A percentile compares a stretch with the other conserved stretches of the same genome.
These are phyloP conservation scores for Pelagomonas calceolata DNA, from an alignment of 108 stramenopile genomes.

Conservation along the genomic window DNA sequence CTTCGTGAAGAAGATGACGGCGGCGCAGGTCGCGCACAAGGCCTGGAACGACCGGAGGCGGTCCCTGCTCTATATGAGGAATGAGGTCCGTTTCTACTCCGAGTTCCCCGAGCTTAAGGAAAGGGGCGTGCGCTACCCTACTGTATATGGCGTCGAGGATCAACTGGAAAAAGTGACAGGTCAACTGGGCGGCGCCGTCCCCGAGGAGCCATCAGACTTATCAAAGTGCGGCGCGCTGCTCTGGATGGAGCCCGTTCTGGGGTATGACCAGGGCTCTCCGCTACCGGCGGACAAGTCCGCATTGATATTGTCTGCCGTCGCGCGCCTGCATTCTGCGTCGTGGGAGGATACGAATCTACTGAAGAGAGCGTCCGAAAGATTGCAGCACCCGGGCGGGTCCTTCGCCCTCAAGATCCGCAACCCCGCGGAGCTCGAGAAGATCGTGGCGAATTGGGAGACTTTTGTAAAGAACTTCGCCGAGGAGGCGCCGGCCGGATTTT, in stretches of 20 bases:
- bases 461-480: constrained; percentile 34
- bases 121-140: too few species aligned
- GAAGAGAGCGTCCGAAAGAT: constrained; percentile 19
- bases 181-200: not conserved
- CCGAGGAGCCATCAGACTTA: not conserved
- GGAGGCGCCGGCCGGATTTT: not conserved
- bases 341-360: constrained; percentile 50
- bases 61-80: constrained; percentile 52
- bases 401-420: constrained; percentile 57
- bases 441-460: constrained; percentile 44
- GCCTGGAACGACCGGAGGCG: constrained; percentile 63
- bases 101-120: constrained; percentile 39
- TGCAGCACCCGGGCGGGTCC: constrained; percentile 44
- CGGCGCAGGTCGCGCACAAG: constrained; percentile 30
- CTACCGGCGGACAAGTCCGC: constrained; percentile 36
- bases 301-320: constrained; percentile 43
- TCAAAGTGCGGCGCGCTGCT: constrained; percentile 21
- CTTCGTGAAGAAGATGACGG: constrained; percentile 28
- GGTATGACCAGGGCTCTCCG: constrained; percentile 58
- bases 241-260: constrained; percentile 19
- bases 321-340: constrained; percentile 54
- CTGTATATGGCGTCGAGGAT: too few species aligned
- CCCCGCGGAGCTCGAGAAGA: constrained; percentile 49
- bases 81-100: constrained; percentile 62
- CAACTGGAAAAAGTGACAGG: not conserved